Base-by-base conservation (phyloP, 495 filamentous ascomycete species). In the Talaromyces liani region DNA sequence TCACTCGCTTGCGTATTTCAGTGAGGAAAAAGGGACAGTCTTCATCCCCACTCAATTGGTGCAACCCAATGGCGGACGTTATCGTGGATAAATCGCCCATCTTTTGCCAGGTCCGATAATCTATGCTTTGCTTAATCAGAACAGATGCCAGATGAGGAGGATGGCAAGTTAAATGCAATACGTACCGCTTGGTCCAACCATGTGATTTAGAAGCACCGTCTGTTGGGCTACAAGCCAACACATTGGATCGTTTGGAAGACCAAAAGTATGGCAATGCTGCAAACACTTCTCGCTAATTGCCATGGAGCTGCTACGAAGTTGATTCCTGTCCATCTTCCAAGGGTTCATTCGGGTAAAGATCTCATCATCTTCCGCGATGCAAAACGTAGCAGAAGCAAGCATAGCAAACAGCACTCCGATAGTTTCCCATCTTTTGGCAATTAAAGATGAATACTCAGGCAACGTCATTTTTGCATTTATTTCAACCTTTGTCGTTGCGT, bases 11-110 rank as follows among this genome's bases (percentile, higher is more conserved):
- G 5, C 78, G 77, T n/a, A 80, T 64, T 61, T 82, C 78, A n/a
- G 64, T 63, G 12, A 83, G 70, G 65, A 81, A 81, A 58, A 83
- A 80, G 1, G 81, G 80, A 4, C 71, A 71, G 4, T 55, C 24
- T 22, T 63, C 18, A 20, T 73, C 67, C 47, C 72, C 65, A 16
- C 71, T 73, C 49, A 77, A 72, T 66, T 80, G 79, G 65, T 87
- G 85, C 12, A 85, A 75, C 20, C 84, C 84, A 3, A 84, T 69
- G 16, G 82, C 79, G n/a, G 80, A 79, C 10, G 81, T 60, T 4
- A 67, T 51, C 0, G 69, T 67, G 0, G 70, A 61, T 18, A 75
- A 18, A 0, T 75, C 71, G 4, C 73, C 71, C 6, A 71, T 58
- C 20, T 64, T 70, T 57, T 67, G 63, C 70, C 71, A 75, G 0